phyloP scores from a whole-genome alignment of 1,284 basidiomycete genomes.

The Apiotrichum veenhuisii region DNA sequence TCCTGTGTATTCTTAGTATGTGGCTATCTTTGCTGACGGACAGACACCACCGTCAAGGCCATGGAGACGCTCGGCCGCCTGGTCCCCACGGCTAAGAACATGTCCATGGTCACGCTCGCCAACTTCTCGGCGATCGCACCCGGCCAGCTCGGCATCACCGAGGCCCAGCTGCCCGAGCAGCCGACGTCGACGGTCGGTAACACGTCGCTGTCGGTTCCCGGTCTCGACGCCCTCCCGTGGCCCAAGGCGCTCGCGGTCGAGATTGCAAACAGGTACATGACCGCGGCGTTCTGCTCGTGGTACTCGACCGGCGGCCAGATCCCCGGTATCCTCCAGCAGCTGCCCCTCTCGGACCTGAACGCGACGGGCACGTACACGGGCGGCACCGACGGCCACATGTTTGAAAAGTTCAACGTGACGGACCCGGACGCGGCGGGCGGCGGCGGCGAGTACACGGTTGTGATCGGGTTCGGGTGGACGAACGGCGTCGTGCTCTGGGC shows the following conservation, averaged over 20 bases:
- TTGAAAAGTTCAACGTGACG: constrained; percentile 65
- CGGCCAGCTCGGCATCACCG: constrained; percentile 68
- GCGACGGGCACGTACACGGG: constrained; percentile 56
- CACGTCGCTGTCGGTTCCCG: constrained; percentile 52
- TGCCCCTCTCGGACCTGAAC: constrained; percentile 69
- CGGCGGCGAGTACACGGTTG: constrained; percentile 75
- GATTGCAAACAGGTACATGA: constrained; percentile 62
- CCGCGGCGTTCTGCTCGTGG: constrained; percentile 84
- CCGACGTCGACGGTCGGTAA: constrained; percentile 52
- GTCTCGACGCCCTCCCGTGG: constrained; percentile 28
- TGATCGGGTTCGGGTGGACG: constrained; percentile 66
- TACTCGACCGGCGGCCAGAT: constrained; percentile 71
- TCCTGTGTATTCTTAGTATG: not conserved
- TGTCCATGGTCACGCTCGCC: constrained; percentile 12
- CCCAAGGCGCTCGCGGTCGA: constrained; percentile 60
- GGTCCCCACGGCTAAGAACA: constrained; percentile 26
- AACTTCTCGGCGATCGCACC: constrained; percentile 56
- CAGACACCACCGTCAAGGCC: constrained; percentile 69
- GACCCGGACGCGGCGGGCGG: constrained; percentile 78
- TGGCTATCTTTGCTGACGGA: not conserved
- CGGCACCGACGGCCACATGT: constrained; percentile 65
- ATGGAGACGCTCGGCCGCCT: constrained; percentile 54
- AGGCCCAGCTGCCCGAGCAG: constrained; percentile 66
- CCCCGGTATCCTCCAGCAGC: constrained; percentile 61
- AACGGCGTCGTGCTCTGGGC: constrained; percentile 76